Percentiles rank a stretch among this genome's conserved stretches.
phyloP scores from a whole-genome alignment of 2,329 filamentous ascomycete genomes.

The Dendryphion nanum region DNA sequence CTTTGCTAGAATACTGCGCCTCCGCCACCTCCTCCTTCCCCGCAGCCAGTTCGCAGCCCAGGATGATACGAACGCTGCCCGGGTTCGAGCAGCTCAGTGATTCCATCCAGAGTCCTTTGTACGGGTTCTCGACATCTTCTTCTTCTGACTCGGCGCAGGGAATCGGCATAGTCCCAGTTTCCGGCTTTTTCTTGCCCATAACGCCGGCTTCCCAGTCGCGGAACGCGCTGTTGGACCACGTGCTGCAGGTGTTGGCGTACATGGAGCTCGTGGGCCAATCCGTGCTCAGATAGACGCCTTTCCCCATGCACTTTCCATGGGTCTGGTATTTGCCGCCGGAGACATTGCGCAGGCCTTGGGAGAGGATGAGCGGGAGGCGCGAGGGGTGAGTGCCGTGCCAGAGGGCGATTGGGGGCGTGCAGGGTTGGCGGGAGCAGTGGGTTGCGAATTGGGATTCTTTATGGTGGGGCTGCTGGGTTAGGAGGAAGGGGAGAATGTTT shows the following conservation, averaged over 20 bases:
- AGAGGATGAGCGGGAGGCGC: slow-evolving; percentile 5
- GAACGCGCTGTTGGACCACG: too few relatives aligned
- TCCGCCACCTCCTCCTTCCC: too few relatives aligned
- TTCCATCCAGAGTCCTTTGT: too few relatives aligned
- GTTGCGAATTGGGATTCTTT: slow-evolving; percentile 6
- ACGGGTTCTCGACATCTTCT: too few relatives aligned
- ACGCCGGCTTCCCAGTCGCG: too few relatives aligned
- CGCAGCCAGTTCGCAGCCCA: slow-evolving; percentile 6
- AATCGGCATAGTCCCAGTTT: too few relatives aligned
- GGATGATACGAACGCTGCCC: slow-evolving; percentile 2
- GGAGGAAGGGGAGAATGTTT: slow-evolving; percentile 1
- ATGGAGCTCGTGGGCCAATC: slow-evolving; percentile 1
- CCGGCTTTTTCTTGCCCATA: too few relatives aligned
- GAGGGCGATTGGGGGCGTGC: slow-evolving; percentile 5
- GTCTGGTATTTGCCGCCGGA: slow-evolving; percentile 2
- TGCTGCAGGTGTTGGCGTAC: too few relatives aligned
- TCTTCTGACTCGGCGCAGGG: too few relatives aligned
- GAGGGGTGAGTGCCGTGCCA: slow-evolving; percentile 10
- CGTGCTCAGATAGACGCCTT: slow-evolving; percentile 5
- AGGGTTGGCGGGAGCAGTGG: background rate
- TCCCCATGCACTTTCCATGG: slow-evolving; percentile 3
- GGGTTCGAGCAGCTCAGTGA: too few relatives aligned
- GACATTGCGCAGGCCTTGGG: slow-evolving; percentile 7
- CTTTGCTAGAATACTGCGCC: too few relatives aligned
- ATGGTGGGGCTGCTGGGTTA: slow-evolving; percentile 6